Evolutionary conservation across 805 yeast species (phyloP), one percentile per base, ranked within the genome.

Genomic region (Cyberlindnera galapagoensis): DNA sequence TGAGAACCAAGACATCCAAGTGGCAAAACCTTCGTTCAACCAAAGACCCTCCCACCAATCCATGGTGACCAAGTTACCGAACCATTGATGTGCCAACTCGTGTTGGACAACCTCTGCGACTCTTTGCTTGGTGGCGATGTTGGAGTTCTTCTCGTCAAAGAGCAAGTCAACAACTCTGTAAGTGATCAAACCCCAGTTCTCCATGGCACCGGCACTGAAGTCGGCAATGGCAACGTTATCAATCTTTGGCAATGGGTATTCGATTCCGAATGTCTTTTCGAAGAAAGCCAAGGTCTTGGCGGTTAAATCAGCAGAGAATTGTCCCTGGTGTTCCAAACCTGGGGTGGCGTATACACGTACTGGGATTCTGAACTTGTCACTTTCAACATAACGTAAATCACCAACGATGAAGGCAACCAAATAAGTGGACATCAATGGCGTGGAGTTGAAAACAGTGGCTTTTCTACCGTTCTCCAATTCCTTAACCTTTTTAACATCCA

Each of bases 11-110:
- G 90, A 82, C 80, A 80, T 81, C 85, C 90, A 83, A 33, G 94
- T 83, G 30, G 94, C 94, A 47, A 83, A 84, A 28, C 92, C 90
- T 63, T 83, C 94, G 54, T 83, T 83, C 48, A 83, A 70, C 90
- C 92, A 83, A 50, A 83, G 69, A 44, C 85, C 90, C 58, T 81
- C 85, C 94, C 94, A 83, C 80, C 85, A 83, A 52, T 82, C 88
- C 94, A 83, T 83, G 34, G 94, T 83, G 39, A 83, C 94, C 59
- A 83, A 67, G 59, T 83, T 80, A 54, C 94, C 94, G 50, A 83
- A 83, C 94, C 94, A 83, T 64, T 83, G 94, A 59, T 83, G 94
- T 30, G 94, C 92, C 62, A 83, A 69, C 62, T 83, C 94, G 62
- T 83, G 94, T 63, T 80, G 84, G 27, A 83, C 87, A 30, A 83